These are phyloP conservation scores for Quercus dentata DNA, from an alignment of 306 rosid species.

Conservation along the genomic window DNA sequence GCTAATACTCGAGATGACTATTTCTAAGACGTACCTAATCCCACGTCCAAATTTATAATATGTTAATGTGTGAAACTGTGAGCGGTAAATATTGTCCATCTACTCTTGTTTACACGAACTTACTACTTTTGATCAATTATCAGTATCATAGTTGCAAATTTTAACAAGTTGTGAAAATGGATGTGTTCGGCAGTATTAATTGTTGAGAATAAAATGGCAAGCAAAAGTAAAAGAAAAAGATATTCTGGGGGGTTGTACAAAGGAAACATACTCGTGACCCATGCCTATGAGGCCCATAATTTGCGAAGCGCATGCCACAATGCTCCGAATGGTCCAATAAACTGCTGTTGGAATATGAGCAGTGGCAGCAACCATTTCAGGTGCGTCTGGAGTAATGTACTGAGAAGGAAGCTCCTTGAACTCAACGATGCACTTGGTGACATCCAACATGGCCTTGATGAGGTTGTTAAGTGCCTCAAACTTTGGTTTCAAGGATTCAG, in stretches of 20 bases:
- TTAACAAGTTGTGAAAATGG: too few relatives aligned
- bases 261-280: constrained; percentile 38
- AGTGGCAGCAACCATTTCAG: constrained; percentile 15
- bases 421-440: constrained; percentile 47
- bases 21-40: too few relatives aligned
- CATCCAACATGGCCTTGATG: constrained; percentile 43
- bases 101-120: too few relatives aligned
- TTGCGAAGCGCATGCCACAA: constrained; percentile 50
- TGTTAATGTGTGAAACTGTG: too few relatives aligned
- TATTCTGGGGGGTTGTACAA: too few relatives aligned
- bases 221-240: neutral
- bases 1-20: too few relatives aligned
- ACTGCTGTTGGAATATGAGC: constrained; percentile 51
- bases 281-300: constrained; percentile 38
- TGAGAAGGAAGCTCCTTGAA: constrained; percentile 45
- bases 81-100: too few relatives aligned
- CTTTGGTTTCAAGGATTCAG: constrained; percentile 35
- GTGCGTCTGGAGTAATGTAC: constrained; percentile 34
- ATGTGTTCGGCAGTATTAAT: too few relatives aligned
- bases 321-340: constrained; percentile 68
- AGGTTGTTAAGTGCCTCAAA: constrained; percentile 39
- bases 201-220: neutral
- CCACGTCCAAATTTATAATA: too few relatives aligned
- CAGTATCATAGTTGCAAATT: too few relatives aligned
- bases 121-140: too few relatives aligned